Evolutionary conservation across 345 rosid species (phyloP), one percentile per base, ranked within the genome.

Genomic region (Garcia nutans): DNA sequence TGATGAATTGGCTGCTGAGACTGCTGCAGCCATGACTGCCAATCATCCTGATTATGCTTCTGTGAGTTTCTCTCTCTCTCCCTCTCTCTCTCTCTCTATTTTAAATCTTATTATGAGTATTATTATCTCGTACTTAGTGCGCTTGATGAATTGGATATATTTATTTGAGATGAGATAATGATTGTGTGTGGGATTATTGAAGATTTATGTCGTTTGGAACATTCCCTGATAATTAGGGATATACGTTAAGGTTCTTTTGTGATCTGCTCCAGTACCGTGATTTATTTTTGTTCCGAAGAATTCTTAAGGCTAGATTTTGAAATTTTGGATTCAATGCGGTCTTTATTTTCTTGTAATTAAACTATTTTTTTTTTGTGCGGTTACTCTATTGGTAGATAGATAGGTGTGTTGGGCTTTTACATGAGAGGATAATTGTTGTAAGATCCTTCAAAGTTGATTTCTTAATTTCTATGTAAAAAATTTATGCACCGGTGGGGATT

Each of bases 41-140:
- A 92, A 91, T 60, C 99, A 96, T 78, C 99, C 99, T 5, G 99
- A 96, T 80, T 96, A 96, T 71, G 98, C 99, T 5, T 96, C 92
- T 20, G 99, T 96, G 47, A 85, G 97, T 84, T 76, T 28, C 17
- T 6, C 20, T 26, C n/a, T n/a, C n/a, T n/a, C n/a, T n/a, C n/a
- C n/a, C n/a, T n/a, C n/a, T n/a, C n/a, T n/a, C 10, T 24, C 8
- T 19, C 45, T 76, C 26, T n/a, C n/a, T 12, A 3, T 24, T 26
- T 17, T 42, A 7, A 19, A 44, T 55, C 13, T 23, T 12, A n/a
- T 68, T 37, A 0, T 26, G 54, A 16, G 7, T 23, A 4, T 11
- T 7, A 6, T 55, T 10, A 2, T 60, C 2, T 3, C 22, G 3
- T 55, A 9, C 1, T 2, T 24, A 13, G 41, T 54, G 26, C 4